These are phyloP conservation scores for Phaeodactylum tricornutum DNA, from an alignment of 108 stramenopile genomes.

Conservation along the genomic window DNA sequence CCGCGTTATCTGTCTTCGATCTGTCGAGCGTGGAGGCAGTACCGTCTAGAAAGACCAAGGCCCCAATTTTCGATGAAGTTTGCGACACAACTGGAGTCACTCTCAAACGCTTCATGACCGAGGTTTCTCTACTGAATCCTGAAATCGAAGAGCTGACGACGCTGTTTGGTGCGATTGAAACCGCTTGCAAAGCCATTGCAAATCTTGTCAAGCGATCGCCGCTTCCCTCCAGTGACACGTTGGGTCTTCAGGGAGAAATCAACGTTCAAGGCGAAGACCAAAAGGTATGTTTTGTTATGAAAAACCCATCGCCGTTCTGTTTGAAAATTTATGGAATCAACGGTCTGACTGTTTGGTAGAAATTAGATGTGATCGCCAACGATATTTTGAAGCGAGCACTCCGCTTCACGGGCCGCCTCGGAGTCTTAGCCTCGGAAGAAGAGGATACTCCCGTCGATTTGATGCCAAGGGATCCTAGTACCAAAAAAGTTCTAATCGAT, in stretches of 20 bases:
- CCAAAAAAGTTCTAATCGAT: constrained; percentile 19
- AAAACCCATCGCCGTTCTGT: not conserved
- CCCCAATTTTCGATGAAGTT: constrained; percentile 54
- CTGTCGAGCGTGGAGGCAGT: too few relatives aligned
- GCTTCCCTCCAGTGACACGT: constrained; percentile 43
- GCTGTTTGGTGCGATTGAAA: constrained; percentile 72
- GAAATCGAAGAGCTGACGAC: constrained; percentile 54
- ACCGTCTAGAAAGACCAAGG: constrained; percentile 11
- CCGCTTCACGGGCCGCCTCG: constrained; percentile 65
- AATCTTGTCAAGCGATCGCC: constrained; percentile 46
- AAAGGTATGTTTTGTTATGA: too few relatives aligned
- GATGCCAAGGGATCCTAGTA: not conserved
- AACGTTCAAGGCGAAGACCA: constrained; percentile 79
- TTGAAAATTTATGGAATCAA: not conserved
- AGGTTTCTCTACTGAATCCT: constrained; percentile 55
- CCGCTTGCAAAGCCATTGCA: constrained; percentile 68
- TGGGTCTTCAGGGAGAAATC: constrained; percentile 55
- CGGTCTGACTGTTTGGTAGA: too few relatives aligned
- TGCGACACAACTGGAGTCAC: constrained; percentile 63
- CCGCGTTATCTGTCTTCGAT: not conserved
- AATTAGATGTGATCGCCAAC: constrained; percentile 93
- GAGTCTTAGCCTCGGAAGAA: constrained; percentile 69
- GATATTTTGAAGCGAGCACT: constrained; percentile 90
- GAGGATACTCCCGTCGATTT: constrained; percentile 65
- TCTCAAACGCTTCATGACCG: constrained; percentile 48